These are phyloP conservation scores for Diddensiella caesifluorescens DNA, from an alignment of 805 yeast genomes.

Conservation along the genomic window DNA sequence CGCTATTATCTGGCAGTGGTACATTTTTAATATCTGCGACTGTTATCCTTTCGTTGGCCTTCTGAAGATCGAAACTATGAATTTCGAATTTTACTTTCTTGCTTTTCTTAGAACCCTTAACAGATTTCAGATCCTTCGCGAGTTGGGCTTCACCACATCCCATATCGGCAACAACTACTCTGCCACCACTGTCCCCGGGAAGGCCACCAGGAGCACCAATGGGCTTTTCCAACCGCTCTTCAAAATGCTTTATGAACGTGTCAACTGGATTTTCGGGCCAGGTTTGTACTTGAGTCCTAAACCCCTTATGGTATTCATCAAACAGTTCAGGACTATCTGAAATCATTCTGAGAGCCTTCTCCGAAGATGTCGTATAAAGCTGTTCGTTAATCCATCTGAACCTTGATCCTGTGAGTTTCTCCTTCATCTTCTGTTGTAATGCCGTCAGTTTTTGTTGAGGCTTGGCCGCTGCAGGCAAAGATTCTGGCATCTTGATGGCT, in stretches of 20 bases:
- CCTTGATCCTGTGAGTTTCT: conserved; percentile 87
- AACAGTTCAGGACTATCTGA: conserved; percentile 80
- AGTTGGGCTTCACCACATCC: conserved; percentile 98
- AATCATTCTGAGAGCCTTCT: conserved; percentile 66
- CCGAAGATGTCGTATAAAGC: conserved; percentile 80
- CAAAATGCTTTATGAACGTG: conserved; percentile 70
- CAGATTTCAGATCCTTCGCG: conserved; percentile 53
- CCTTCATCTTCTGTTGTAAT: conserved; percentile 87
- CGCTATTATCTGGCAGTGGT: conserved; percentile 73
- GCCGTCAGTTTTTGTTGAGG: conserved; percentile 23
- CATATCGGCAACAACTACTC: conserved; percentile 90
- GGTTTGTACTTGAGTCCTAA: conserved; percentile 86
- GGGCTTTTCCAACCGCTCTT: conserved; percentile 44
- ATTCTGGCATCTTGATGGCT: background rate
- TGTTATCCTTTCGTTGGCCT: conserved; percentile 81
- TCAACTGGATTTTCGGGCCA: conserved; percentile 99
- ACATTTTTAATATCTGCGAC: conserved; percentile 95
- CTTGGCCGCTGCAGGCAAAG: background rate
- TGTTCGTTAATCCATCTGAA: conserved; percentile 98
- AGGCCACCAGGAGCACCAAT: conserved; percentile 95
- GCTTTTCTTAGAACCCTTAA: conserved; percentile 31
- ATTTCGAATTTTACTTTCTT: conserved; percentile 47
- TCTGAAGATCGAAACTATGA: conserved; percentile 87
- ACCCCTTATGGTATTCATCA: conserved; percentile 93
- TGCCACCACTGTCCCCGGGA: conserved; percentile 50